phyloP scores from a whole-genome alignment of 129 eudicot genomes.

The Helianthus tuberosus region DNA sequence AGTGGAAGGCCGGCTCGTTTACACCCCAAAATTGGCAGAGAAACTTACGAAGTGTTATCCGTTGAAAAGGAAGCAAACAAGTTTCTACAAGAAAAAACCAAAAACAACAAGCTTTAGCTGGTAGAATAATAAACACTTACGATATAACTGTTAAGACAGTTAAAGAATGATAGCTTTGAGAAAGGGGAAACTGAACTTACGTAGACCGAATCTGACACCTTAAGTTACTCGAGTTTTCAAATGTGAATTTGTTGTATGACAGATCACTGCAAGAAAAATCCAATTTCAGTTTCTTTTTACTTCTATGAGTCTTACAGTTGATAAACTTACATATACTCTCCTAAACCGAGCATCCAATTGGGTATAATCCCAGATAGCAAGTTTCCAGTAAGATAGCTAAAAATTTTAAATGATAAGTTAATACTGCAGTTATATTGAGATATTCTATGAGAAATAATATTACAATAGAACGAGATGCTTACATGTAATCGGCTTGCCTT shows the following conservation, averaged over 20 bases:
- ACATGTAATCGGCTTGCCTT: slow-evolving; percentile 23
- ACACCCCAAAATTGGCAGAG: background rate
- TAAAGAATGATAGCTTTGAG: background rate
- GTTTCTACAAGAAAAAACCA: slow-evolving; percentile 34
- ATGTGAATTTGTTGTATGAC: slow-evolving; percentile 56
- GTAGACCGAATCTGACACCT: slow-evolving; percentile 42
- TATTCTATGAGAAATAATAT: background rate
- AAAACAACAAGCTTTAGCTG: background rate
- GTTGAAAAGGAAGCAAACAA: slow-evolving; percentile 34
- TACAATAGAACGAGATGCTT: slow-evolving; percentile 24
- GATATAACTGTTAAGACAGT: too few species aligned
- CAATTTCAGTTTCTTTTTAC: background rate
- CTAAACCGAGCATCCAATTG: slow-evolving; percentile 43
- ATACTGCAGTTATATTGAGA: background rate
- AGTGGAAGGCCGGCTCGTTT: too few species aligned
- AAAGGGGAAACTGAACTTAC: slow-evolving; percentile 36
- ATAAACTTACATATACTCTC: slow-evolving; percentile 38
- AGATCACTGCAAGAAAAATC: slow-evolving; percentile 39
- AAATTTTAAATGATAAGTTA: slow-evolving; percentile 10
- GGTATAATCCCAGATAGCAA: slow-evolving; percentile 50
- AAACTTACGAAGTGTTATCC: slow-evolving; percentile 43
- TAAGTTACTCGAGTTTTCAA: slow-evolving; percentile 11
- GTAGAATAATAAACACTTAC: background rate
- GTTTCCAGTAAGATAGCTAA: slow-evolving; percentile 57
- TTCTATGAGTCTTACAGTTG: background rate